phyloP scores from a whole-genome alignment of 495 filamentous ascomycete species.

The Aspergillus cristatus region DNA sequence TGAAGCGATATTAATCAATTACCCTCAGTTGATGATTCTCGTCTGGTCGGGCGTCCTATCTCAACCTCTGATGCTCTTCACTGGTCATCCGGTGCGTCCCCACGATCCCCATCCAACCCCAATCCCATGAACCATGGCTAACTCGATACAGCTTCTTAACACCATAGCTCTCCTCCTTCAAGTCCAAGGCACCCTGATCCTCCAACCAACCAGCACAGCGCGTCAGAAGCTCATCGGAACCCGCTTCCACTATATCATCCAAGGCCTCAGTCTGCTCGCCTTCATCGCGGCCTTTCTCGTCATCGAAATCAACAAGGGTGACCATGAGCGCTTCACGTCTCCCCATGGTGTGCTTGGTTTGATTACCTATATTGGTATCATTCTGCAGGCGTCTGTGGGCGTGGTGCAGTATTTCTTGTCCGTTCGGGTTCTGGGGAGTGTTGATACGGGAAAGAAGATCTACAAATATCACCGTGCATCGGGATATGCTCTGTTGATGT shows the following conservation, averaged over 20 bases:
- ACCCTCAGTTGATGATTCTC: constrained; percentile 53
- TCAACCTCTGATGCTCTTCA: constrained; percentile 61
- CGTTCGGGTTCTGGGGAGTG: constrained; percentile 56
- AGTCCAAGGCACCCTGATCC: constrained; percentile 69
- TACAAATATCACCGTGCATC: constrained; percentile 81
- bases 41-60: constrained; percentile 69
- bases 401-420: constrained; percentile 71
- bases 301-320: constrained; percentile 76
- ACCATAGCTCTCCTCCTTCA: constrained; percentile 62
- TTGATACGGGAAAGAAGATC: constrained; percentile 65
- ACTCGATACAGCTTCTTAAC: constrained; percentile 54
- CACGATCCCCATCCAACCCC: background rate
- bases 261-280: constrained; percentile 49
- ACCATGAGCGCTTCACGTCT: constrained; percentile 64
- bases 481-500: constrained; percentile 65
- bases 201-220: constrained; percentile 78
- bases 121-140: constrained; percentile 1
- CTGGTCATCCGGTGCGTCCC: constrained; percentile 66
- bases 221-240: constrained; percentile 65
- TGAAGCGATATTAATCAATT: background rate
- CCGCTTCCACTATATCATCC: constrained; percentile 56
- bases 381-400: constrained; percentile 66
- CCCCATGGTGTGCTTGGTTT: constrained; percentile 73
- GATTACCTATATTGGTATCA: constrained; percentile 60
- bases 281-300: constrained; percentile 61